Evolutionary conservation across 768 basidiomycete species (phyloP), one percentile per base, ranked within the genome.

Genomic region (Trametes cubensis): DNA sequence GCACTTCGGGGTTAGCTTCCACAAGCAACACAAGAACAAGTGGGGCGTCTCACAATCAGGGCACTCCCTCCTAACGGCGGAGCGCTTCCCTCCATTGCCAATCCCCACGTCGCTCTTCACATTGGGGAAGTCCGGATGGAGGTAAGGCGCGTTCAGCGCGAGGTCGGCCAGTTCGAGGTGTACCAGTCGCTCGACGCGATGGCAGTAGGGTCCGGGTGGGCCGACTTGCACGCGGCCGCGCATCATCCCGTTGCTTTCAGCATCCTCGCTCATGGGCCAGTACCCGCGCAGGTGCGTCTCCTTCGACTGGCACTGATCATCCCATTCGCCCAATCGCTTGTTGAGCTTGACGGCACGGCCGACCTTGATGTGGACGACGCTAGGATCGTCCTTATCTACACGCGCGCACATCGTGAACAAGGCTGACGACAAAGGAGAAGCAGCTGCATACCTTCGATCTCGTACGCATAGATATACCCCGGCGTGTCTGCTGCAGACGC

Each of bases 381-480:
- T 72, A 2, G 72, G 73, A 8, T 72, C 66, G 23, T 68, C 62
- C n/a, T 71, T 56, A 64, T 80, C 80, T 75, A 61, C 10, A n/a
- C n/a, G 20, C n/a, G 25, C 34, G 10, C 10, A 34, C 34, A n/a
- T n/a, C 3, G 20, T 58, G 21, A 50, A 23, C 21, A 15, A 57
- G 44, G 18, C 10, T 11, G 23, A 17, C 48, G 11, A 10, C 17
- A 28, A 13, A 44, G 26, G 42, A 23, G 6, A 34, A 13, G 6
- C 21, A 45, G 18, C 23, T 23, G 66, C 72, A 47, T 71, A 89
- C 89, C 88, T 71, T 85, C 80, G 59, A 94, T 88, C 72, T 93
- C 88, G 70, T 88, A 94, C 0, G 85, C 83, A 66, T 94, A 94
- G 52, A 94, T 93, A 67, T 89, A 92, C 0, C 92, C 92, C 5